Conservation (phyloP, 331 rosid species). For the Malus hybrid region DNA sequence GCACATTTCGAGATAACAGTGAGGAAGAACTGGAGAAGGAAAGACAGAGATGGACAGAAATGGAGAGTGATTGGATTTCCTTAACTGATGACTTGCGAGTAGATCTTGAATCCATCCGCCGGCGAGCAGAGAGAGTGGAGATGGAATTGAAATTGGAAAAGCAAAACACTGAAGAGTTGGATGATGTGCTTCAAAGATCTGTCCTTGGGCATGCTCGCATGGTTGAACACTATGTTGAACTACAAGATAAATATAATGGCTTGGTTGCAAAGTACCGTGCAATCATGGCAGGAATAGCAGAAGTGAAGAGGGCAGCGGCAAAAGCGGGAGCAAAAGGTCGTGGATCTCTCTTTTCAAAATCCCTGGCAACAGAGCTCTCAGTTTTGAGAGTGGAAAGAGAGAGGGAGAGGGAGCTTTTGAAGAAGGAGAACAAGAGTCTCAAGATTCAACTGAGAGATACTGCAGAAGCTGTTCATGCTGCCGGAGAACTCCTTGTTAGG, state of each 20-base stretch:
- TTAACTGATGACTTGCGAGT: conserved; percentile 88
- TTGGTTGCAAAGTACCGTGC: conserved; percentile 78
- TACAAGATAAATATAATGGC: conserved; percentile 83
- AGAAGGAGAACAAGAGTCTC: conserved; percentile 80
- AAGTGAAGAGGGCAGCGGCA: conserved; percentile 87
- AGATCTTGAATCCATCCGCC: conserved; percentile 66
- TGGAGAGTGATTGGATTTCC: conserved; percentile 98
- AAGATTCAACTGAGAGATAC: conserved; percentile 89
- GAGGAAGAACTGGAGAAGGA: conserved; percentile 73
- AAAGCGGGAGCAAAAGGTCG: conserved; percentile 83
- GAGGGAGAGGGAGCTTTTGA: conserved; percentile 73
- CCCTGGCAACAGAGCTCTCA: conserved; percentile 91
- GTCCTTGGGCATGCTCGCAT: conserved; percentile 92
- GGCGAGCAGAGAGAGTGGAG: conserved; percentile 67
- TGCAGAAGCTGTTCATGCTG: conserved; percentile 99
- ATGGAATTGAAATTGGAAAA: conserved; percentile 64
- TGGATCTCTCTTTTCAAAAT: conserved; percentile 75
- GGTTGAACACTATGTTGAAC: conserved; percentile 93
- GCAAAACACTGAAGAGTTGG: conserved; percentile 76
- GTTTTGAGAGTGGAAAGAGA: conserved; percentile 84
- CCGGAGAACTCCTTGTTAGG: conserved; percentile 94
- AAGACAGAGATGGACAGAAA: conserved; percentile 91
- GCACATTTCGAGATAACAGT: conserved; percentile 21
- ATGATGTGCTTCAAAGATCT: conserved; percentile 75
- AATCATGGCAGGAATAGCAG: conserved; percentile 88